These are phyloP conservation scores for Leishmania martiniquensis DNA, from an alignment of 208 protist species.

Conservation along the genomic window DNA sequence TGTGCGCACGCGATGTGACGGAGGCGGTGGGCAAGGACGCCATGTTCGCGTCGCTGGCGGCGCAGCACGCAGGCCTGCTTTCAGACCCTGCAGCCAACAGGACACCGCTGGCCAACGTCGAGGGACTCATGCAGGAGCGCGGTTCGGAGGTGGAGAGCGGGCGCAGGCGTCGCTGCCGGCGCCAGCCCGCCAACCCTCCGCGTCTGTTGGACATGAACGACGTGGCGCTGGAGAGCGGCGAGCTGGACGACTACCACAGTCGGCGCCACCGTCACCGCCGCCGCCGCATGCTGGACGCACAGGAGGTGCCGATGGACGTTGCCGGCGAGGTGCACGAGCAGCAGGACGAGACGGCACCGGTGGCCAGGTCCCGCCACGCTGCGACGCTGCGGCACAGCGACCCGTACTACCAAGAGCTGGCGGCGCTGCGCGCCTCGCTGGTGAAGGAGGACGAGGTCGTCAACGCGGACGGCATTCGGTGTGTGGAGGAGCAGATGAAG, in stretches of 20 bases:
- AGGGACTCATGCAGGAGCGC: slow-evolving; percentile 32
- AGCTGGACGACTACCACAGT: slow-evolving; percentile 32
- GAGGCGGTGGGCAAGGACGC: slow-evolving; percentile 42
- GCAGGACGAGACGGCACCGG: slow-evolving; percentile 23
- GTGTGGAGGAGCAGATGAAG: slow-evolving; percentile 45
- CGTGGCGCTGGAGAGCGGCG: too few species aligned
- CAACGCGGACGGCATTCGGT: slow-evolving; percentile 40
- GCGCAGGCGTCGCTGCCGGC: too few species aligned
- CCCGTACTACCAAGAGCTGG: slow-evolving; percentile 61
- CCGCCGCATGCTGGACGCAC: slow-evolving; percentile 17
- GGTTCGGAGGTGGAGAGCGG: slow-evolving; percentile 18
- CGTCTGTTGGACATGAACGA: too few species aligned
- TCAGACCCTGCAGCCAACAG: slow-evolving; percentile 19
- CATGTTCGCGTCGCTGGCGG: slow-evolving; percentile 34
- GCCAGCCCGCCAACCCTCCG: too few species aligned
- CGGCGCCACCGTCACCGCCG: slow-evolving; percentile 32
- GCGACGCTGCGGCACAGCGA: slow-evolving; percentile 29
- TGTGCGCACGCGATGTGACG: slow-evolving; percentile 30
- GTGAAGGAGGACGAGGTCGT: slow-evolving; percentile 34
- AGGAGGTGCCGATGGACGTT: slow-evolving; percentile 16
- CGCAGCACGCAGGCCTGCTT: slow-evolving; percentile 20
- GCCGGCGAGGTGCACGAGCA: slow-evolving; percentile 32
- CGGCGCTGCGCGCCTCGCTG: slow-evolving; percentile 34
- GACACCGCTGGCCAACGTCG: slow-evolving; percentile 18
- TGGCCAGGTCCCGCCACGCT: slow-evolving; percentile 19